Evolutionary conservation across 371 early-diverging fungal genomes (phyloP), one percentile per base, ranked within the genome.

Genomic region (Mucor lusitanicus): DNA sequence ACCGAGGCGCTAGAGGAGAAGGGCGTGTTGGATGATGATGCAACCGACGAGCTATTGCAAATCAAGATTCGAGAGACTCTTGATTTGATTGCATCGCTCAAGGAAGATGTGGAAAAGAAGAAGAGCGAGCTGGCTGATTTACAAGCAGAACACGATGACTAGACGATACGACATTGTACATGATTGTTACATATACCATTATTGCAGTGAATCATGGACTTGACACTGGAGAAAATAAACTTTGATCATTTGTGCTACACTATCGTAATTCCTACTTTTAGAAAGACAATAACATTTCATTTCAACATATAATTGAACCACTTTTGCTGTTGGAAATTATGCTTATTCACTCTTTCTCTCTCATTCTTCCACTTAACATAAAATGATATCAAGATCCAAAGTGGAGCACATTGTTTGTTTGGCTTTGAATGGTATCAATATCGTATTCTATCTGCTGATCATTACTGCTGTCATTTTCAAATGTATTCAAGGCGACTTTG

Each of bases 321-420:
- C 23, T 19, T 7, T 23, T 50, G 21, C 25, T 50, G 11, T 30
- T 12, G 0, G 4, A 8, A 50, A 50, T 9, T 50, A 4, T 11
- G 23, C 11, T 8, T 50, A 23, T 4, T 50, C 50, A 25, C 9
- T 19, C 23, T 50, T 40, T 40, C 48, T 21, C 55, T 59, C 55
- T 1, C 35, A 59, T 8, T 33, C 33, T 7, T 33, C 3, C 7
- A 33, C 30, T 30, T 6, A 3, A 30, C 6, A 60, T 46, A 35
- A 25, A 13, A 75, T 77, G 74, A 63, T 77, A 53, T 82, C 82
- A 40, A 68, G 79, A 30, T 74, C 79, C 4, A 82, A 82, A 68
- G 62, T 82, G 6, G 79, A 82, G 54, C 69, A 79, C 53, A 74
- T 82, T 19, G 19, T 72, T n/a, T 74, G 78, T 30, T 70, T 82